A percentile compares a stretch with the other conserved stretches of the same genome.
Evolutionary conservation across 495 filamentous ascomycete genomes (phyloP).

Genomic region (Acidiella bohemica): DNA sequence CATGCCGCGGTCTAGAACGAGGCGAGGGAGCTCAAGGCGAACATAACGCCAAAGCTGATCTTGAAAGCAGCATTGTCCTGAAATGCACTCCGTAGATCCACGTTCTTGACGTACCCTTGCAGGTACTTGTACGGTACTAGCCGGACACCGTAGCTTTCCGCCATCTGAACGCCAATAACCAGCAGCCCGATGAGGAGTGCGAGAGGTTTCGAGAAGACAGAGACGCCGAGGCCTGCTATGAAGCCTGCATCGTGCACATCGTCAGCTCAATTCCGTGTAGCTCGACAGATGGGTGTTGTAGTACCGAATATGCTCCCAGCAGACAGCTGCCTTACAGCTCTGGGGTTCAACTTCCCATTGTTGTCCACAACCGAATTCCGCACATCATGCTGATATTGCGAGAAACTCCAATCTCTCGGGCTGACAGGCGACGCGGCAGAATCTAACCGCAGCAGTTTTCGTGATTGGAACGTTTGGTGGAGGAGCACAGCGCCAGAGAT

Average conservation of each 20-base stretch:
- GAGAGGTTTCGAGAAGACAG: conserved; percentile 61
- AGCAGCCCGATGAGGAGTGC: conserved; percentile 59
- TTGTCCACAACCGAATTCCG: conserved; percentile 16
- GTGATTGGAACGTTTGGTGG: conserved; percentile 9
- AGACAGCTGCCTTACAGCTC: conserved; percentile 22
- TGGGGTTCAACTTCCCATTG: conserved; percentile 16
- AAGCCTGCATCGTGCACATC: conserved; percentile 36
- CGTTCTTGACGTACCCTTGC: conserved; percentile 43
- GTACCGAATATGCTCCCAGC: conserved; percentile 25
- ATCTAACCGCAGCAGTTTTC: conserved; percentile 17
- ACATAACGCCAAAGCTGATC: conserved; percentile 60
- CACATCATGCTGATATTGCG: conserved; percentile 21
- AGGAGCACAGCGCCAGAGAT: conserved; percentile 8
- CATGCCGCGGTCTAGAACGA: conserved; percentile 46
- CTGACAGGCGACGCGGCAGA: conserved; percentile 6
- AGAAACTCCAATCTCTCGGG: conserved; percentile 23
- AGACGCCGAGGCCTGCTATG: conserved; percentile 53
- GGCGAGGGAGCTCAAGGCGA: conserved; percentile 65
- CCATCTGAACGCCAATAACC: conserved; percentile 50
- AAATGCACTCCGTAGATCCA: conserved; percentile 46
- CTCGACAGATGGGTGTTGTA: neutral
- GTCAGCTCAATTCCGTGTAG: neutral
- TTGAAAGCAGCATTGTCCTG: conserved; percentile 63
- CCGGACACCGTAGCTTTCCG: conserved; percentile 61
- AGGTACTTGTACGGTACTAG: conserved; percentile 48